Conservation (phyloP, 768 basidiomycete genomes). For the Astraeus odoratus region DNA sequence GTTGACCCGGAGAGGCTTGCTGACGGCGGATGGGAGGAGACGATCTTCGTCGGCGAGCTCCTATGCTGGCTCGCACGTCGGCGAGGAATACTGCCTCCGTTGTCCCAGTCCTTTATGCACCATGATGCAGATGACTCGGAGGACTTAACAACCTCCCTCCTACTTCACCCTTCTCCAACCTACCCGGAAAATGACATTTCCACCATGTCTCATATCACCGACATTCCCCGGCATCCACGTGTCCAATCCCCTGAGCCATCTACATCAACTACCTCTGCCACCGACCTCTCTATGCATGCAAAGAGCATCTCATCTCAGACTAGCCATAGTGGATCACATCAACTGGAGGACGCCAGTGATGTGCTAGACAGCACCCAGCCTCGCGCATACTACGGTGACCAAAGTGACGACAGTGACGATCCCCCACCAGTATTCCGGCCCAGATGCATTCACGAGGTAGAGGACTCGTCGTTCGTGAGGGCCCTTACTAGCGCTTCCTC, state of each 20-base stretch:
- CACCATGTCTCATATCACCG: conserved; percentile 19
- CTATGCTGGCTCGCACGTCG: conserved; percentile 62
- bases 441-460: conserved; percentile 52
- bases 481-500: conserved; percentile 5
- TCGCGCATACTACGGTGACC: conserved; percentile 4
- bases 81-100: conserved; percentile 27
- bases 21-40: conserved; percentile 57
- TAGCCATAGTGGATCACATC: conserved; percentile 9
- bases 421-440: conserved; percentile 23
- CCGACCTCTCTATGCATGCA: conserved; percentile 27
- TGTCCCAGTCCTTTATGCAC: conserved; percentile 12
- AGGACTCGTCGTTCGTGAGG: conserved; percentile 26
- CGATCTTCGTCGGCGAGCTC: conserved; percentile 56
- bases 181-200: conserved; percentile 6
- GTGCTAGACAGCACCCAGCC: conserved; percentile 15
- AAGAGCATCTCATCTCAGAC: conserved; percentile 19
- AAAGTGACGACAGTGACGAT: conserved; percentile 18
- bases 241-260: conserved; percentile 27
- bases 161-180: conserved; percentile 17
- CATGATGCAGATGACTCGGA: conserved; percentile 16
- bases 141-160: conserved; percentile 21
- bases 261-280: conserved; percentile 30
- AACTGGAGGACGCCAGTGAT: conserved; percentile 7
- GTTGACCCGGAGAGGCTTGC: conserved; percentile 64
- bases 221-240: conserved; percentile 25